phyloP scores from a whole-genome alignment of 768 basidiomycete genomes.

The Collybia nuda region DNA sequence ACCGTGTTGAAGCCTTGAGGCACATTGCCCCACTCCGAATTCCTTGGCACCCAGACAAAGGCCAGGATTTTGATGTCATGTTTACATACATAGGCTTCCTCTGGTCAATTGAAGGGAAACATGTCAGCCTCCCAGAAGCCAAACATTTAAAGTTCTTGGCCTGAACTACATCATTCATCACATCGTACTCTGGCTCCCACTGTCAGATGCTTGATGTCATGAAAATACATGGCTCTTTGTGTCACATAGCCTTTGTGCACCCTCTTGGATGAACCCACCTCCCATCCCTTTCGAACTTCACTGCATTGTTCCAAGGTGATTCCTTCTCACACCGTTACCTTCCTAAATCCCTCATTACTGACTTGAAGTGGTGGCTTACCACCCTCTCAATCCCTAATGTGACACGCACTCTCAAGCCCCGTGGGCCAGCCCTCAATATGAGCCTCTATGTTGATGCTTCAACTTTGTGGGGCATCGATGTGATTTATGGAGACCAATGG shows the following conservation, averaged over 20 bases:
- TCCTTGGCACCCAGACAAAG: conserved; percentile 29
- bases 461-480: neutral
- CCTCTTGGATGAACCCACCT: conserved; percentile 16
- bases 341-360: conserved; percentile 14
- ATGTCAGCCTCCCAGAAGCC: conserved; percentile 26
- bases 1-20: conserved; percentile 8
- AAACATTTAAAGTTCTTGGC: conserved; percentile 27
- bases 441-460: conserved; percentile 2
- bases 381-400: neutral
- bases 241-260: conserved; percentile 29
- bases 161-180: conserved; percentile 13
- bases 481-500: conserved; percentile 16
- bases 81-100: conserved; percentile 30
- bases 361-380: conserved; percentile 29
- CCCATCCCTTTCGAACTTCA: conserved; percentile 23
- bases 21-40: conserved; percentile 17
- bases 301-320: conserved; percentile 15
- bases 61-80: conserved; percentile 16
- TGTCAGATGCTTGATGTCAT: conserved; percentile 19
- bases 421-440: neutral
- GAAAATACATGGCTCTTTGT: conserved; percentile 28
- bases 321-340: conserved; percentile 11
- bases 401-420: neutral
- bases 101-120: conserved; percentile 25
- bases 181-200: neutral